Conservation (phyloP, 768 basidiomycete genomes). For the Kwoniella sp. region DNA sequence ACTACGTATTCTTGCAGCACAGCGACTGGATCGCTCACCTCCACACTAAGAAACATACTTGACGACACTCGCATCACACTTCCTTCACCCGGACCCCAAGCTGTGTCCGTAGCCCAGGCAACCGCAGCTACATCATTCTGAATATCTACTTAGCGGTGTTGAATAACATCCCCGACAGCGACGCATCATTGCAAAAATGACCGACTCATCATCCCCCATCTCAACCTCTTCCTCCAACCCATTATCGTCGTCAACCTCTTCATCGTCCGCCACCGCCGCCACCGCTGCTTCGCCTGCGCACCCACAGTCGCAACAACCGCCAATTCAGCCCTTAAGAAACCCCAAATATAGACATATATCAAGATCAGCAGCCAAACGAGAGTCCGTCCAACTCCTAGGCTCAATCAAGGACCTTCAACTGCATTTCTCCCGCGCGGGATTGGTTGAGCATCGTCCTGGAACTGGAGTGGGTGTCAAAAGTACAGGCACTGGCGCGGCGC, state of each 20-base stretch:
- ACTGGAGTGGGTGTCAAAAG: slow-evolving; percentile 39
- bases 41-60: no score
- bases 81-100: no score
- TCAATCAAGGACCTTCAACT: slow-evolving; percentile 95
- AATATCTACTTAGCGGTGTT: no score
- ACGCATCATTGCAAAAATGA: not conserved
- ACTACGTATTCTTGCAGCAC: no score
- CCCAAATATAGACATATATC: slow-evolving; percentile 48
- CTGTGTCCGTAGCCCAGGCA: no score
- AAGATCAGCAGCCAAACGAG: slow-evolving; percentile 76
- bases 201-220: not conserved
- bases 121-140: no score
- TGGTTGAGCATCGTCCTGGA: slow-evolving; percentile 42
- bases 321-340: slow-evolving; percentile 30
- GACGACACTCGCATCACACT: no score
- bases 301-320: not conserved
- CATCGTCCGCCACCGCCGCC: not conserved
- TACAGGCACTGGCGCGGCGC: not conserved
- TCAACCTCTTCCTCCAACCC: not conserved
- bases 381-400: slow-evolving; percentile 91
- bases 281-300: not conserved
- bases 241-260: not conserved
- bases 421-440: slow-evolving; percentile 63
- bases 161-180: no score
- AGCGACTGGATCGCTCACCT: no score